Percentiles rank a stretch among this genome's conserved stretches.
These are phyloP conservation scores for Talaromyces nanjingensis DNA, from an alignment of 495 filamentous ascomycete species.

Conservation along the genomic window DNA sequence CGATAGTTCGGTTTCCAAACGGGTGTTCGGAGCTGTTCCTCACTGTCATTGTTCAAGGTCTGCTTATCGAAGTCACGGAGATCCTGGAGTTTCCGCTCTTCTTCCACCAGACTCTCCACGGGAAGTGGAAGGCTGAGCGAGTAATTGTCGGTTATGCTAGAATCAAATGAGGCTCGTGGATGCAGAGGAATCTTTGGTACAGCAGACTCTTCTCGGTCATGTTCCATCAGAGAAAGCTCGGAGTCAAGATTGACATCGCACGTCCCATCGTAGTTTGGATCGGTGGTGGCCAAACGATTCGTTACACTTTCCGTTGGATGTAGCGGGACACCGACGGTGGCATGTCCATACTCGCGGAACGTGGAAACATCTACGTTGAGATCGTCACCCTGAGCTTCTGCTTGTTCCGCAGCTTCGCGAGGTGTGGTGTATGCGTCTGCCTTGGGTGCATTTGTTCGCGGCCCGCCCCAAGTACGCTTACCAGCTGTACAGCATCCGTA, in stretches of 20 bases:
- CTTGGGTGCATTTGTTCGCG: conserved; percentile 81
- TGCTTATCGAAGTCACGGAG: conserved; percentile 36
- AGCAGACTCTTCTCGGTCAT: conserved; percentile 37
- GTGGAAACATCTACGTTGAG: conserved; percentile 88
- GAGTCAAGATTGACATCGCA: conserved; percentile 33
- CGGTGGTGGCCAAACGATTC: conserved; percentile 43
- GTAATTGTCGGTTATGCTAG: conserved; percentile 51
- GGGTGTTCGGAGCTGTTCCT: conserved; percentile 1
- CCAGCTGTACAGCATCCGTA: conserved; percentile 85
- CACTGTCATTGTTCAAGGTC: not conserved
- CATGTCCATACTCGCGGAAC: conserved; percentile 66
- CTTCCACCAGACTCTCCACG: conserved; percentile 79
- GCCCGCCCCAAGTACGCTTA: conserved; percentile 94
- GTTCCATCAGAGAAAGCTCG: conserved; percentile 29
- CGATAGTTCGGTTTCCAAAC: not conserved
- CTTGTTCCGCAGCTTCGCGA: conserved; percentile 75
- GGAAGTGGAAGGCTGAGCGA: conserved; percentile 67
- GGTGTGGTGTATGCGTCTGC: conserved; percentile 75
- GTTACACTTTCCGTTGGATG: conserved; percentile 67
- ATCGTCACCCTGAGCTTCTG: conserved; percentile 75
- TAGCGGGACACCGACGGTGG: conserved; percentile 47
- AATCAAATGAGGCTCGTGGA: conserved; percentile 65
- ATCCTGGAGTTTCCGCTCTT: conserved; percentile 62
- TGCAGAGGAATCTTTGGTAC: conserved; percentile 46
- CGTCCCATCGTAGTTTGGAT: conserved; percentile 47